Conservation (phyloP, 352 stramenopile genomes). For the Halophytophthora batemanensis region DNA sequence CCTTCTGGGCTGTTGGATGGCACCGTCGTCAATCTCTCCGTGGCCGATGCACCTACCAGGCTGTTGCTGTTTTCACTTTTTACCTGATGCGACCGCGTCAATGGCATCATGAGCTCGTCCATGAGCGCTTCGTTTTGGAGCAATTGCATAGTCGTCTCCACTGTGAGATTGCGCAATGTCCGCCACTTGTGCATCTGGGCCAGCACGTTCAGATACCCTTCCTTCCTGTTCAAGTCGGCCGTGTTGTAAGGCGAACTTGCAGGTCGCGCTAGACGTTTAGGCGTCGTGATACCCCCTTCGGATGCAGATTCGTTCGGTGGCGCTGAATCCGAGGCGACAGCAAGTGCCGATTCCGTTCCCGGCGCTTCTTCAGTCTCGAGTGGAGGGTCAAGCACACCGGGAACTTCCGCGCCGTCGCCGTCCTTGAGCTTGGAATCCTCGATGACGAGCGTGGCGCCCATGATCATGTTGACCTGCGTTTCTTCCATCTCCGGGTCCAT, state of each 20-base stretch:
- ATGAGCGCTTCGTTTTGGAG: slow-evolving; percentile 52
- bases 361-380: not conserved
- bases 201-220: slow-evolving; percentile 28
- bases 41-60: not conserved
- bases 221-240: slow-evolving; percentile 9
- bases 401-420: not conserved
- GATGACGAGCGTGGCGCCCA: slow-evolving; percentile 75
- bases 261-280: slow-evolving; percentile 9
- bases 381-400: not conserved
- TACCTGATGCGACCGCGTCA: slow-evolving; percentile 22
- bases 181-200: slow-evolving; percentile 44
- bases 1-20: not conserved
- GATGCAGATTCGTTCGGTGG: not conserved
- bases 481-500: slow-evolving; percentile 58
- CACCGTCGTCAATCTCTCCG: not conserved
- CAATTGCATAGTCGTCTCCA: slow-evolving; percentile 61
- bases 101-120: slow-evolving; percentile 42
- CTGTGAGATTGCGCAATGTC: slow-evolving; percentile 54
- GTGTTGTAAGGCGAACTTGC: slow-evolving; percentile 19
- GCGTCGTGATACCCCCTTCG: slow-evolving; percentile 1
- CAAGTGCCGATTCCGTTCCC: slow-evolving; percentile 6
- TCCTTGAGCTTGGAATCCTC: slow-evolving; percentile 34
- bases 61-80: not conserved
- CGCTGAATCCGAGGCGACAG: slow-evolving; percentile 2
- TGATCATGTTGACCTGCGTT: slow-evolving; percentile 78